Evolutionary conservation across 2,329 filamentous ascomycete species (phyloP), one percentile per base, ranked within the genome.

Genomic region (Myriosclerotinia scirpicola): DNA sequence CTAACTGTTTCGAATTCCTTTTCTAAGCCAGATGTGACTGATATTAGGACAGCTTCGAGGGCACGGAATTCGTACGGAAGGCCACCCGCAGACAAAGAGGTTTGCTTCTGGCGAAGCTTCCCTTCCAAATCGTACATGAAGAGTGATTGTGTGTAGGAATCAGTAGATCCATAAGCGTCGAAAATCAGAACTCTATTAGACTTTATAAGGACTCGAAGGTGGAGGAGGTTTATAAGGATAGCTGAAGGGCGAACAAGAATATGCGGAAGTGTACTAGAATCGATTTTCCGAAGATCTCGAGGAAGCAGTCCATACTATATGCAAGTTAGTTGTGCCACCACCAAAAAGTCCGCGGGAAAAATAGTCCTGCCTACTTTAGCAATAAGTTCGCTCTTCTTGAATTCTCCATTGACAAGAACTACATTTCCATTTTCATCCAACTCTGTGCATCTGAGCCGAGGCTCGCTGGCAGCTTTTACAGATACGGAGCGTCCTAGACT

Each of bases 121-220:
- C 92, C 92, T 77, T 98, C 93, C 26, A 99, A 81, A 75, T 98
- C 95, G 79, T 98, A 97, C 87, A 99, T 96, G 80, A 99, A 99
- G 17, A 95, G 87, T 5, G 93, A 97, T 77, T 98, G 95, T 42
- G 94, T 93, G 75, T 97, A 97, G 0, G 93, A 96, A 72, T 96
- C 92, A 68, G 92, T 93, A 52, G 92, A 95, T 40, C 95, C 95
- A 78, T 97, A 98, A 17, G 95, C 92, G 75, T 98, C 95, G 77
- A 99, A 98, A 6, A 99, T 89, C 34, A 99, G 86, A 8, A 99
- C 93, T 34, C 93, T 90, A 75, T 99, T 92, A 70, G 93, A 87
- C 80, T 97, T 97, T 77, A 99, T 97, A 34, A 99, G 84, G 64
- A 97, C 95, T 69, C 95, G 91, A 58, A 99, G 87, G 78, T 99